Evolutionary conservation across 2,329 filamentous ascomycete species (phyloP).

Genomic region (Phoma herbarum): DNA sequence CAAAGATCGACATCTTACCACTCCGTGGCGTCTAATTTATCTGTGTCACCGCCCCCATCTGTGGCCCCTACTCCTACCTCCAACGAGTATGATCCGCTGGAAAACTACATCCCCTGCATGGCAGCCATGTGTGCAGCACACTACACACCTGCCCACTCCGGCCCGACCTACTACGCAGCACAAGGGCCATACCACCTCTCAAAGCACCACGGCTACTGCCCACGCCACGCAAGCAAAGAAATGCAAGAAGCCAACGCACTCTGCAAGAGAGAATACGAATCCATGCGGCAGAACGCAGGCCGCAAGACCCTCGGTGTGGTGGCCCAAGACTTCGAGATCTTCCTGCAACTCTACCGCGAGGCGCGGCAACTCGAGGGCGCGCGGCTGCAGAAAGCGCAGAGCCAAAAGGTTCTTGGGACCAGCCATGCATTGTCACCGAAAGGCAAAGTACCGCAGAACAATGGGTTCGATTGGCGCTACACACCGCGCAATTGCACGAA

Average conservation of each 20-base stretch:
- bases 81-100: conserved; percentile 41
- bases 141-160: conserved; percentile 35
- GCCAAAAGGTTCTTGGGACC: conserved; percentile 26
- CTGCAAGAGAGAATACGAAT: conserved; percentile 40
- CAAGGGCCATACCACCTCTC: conserved; percentile 41
- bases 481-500: conserved; percentile 38
- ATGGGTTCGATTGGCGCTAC: conserved; percentile 41
- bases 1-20: conserved; percentile 34
- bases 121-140: conserved; percentile 34
- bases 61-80: conserved; percentile 17
- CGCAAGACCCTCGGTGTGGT: conserved; percentile 43
- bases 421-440: background rate
- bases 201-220: conserved; percentile 41
- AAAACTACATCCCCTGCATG: conserved; percentile 45
- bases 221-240: conserved; percentile 39
- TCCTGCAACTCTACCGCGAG: conserved; percentile 27
- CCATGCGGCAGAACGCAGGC: conserved; percentile 44
- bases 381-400: conserved; percentile 23
- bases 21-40: conserved; percentile 27
- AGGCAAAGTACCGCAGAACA: conserved; percentile 7
- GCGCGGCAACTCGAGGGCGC: conserved; percentile 24
- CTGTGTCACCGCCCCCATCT: conserved; percentile 32
- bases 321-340: conserved; percentile 41
- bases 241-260: conserved; percentile 35
- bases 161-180: conserved; percentile 40